A percentile compares a stretch with the other conserved stretches of the same genome.
Evolutionary conservation across 352 stramenopile genomes (phyloP).

Genomic region (Pythium myriotylum): DNA sequence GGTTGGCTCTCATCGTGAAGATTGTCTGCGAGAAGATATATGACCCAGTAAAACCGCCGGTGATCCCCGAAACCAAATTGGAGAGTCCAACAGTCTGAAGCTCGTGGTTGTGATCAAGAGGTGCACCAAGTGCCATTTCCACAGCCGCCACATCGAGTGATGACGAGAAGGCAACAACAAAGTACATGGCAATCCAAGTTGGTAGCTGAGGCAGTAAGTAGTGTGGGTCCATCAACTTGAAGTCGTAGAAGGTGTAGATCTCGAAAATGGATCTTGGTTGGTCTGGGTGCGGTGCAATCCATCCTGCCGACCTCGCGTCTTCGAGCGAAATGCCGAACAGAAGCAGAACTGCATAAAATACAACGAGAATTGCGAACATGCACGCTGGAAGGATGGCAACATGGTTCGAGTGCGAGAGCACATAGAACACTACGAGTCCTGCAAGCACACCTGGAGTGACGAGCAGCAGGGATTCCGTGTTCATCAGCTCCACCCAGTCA

Average conservation of each 20-base stretch:
- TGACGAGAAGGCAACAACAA: conserved; percentile 97
- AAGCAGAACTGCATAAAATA: conserved; percentile 86
- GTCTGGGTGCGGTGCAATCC: conserved; percentile 85
- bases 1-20: conserved; percentile 80
- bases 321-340: conserved; percentile 75
- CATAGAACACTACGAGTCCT: conserved; percentile 83
- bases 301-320: conserved; percentile 90
- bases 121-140: conserved; percentile 94
- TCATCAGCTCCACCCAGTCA: conserved; percentile 85
- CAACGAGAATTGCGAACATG: conserved; percentile 88
- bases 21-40: conserved; percentile 99
- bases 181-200: conserved; percentile 97
- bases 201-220: conserved; percentile 76
- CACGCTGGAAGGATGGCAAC: conserved; percentile 82
- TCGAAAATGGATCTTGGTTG: conserved; percentile 60
- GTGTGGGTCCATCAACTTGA: conserved; percentile 57
- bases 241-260: conserved; percentile 85
- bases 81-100: conserved; percentile 94
- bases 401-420: conserved; percentile 81
- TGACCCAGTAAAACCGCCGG: conserved; percentile 96
- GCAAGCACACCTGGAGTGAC: conserved; percentile 85
- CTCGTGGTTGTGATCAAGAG: conserved; percentile 96
- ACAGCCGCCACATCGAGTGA: conserved; percentile 98
- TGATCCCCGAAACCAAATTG: conserved; percentile 95
- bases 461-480: conserved; percentile 78